Evolutionary conservation across 768 basidiomycete genomes (phyloP).

Genomic region (Tulasnella sp.): DNA sequence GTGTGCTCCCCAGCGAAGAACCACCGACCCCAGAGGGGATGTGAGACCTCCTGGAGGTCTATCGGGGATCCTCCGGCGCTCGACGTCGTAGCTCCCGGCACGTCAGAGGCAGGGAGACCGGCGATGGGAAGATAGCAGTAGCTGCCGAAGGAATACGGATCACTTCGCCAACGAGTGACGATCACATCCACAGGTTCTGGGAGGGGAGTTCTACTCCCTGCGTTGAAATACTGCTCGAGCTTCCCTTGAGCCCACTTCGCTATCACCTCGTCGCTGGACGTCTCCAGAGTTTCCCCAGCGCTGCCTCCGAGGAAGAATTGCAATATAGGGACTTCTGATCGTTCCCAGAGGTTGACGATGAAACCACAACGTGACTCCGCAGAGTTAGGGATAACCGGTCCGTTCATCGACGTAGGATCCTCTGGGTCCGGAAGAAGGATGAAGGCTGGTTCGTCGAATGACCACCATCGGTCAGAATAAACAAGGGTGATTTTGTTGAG

Average conservation of each 20-base stretch:
- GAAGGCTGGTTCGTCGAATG: neutral
- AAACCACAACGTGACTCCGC: too few species aligned
- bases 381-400: too few species aligned
- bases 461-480: conserved; percentile 17
- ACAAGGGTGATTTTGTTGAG: conserved; percentile 17
- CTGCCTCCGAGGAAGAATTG: conserved; percentile 14
- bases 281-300: conserved; percentile 10
- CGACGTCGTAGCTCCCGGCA: neutral
- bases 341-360: conserved; percentile 18
- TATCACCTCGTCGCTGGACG: conserved; percentile 6
- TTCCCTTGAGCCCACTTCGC: conserved; percentile 4
- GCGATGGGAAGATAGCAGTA: conserved; percentile 18
- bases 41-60: conserved; percentile 14
- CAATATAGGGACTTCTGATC: neutral
- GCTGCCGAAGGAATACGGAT: conserved; percentile 12
- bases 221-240: conserved; percentile 10
- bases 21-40: conserved; percentile 14
- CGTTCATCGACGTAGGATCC: neutral
- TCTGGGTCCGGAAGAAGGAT: conserved; percentile 13
- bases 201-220: too few species aligned
- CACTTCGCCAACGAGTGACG: conserved; percentile 15
- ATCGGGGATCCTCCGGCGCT: conserved; percentile 14
- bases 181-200: conserved; percentile 11
- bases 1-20: conserved; percentile 19
- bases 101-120: neutral